phyloP scores from a whole-genome alignment of 1,284 basidiomycete genomes.

The Gomphus bonarii region DNA sequence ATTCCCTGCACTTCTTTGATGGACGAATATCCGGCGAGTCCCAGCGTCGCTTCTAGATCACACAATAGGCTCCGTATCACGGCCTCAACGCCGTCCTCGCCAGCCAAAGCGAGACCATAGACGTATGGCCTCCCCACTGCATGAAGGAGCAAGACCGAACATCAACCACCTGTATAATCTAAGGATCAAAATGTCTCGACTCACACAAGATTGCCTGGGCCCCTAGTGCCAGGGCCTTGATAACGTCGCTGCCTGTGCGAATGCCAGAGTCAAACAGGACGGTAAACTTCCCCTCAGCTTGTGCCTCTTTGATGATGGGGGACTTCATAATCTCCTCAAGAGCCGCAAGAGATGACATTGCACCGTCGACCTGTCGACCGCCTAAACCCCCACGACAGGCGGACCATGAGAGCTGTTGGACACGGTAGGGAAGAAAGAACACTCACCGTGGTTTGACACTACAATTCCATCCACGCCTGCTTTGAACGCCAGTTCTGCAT shows the following conservation, averaged over 20 bases:
- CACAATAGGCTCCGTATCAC: slow-evolving; percentile 51
- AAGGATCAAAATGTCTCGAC: slow-evolving; percentile 19
- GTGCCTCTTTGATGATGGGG: slow-evolving; percentile 44
- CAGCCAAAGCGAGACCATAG: slow-evolving; percentile 52
- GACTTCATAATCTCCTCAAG: slow-evolving; percentile 53
- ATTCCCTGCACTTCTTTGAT: slow-evolving; percentile 31
- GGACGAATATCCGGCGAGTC: slow-evolving; percentile 35
- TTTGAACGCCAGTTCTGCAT: slow-evolving; percentile 59
- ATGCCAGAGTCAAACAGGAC: slow-evolving; percentile 76
- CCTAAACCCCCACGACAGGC: slow-evolving; percentile 28
- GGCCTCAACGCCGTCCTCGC: slow-evolving; percentile 55
- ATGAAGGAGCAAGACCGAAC: neutral
- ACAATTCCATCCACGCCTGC: slow-evolving; percentile 65
- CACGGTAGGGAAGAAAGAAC: neutral
- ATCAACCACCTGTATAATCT: neutral
- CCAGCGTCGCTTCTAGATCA: slow-evolving; percentile 50
- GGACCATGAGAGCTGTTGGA: neutral
- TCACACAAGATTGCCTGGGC: slow-evolving; percentile 54
- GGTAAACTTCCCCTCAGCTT: slow-evolving; percentile 47
- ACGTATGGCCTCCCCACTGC: slow-evolving; percentile 49
- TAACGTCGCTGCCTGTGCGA: slow-evolving; percentile 62
- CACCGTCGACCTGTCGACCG: slow-evolving; percentile 75
- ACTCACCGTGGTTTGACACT: slow-evolving; percentile 70
- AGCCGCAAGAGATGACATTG: slow-evolving; percentile 60
- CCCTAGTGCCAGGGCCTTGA: slow-evolving; percentile 66